These are phyloP conservation scores for Salix udensis DNA, from an alignment of 345 rosid genomes.

Conservation along the genomic window DNA sequence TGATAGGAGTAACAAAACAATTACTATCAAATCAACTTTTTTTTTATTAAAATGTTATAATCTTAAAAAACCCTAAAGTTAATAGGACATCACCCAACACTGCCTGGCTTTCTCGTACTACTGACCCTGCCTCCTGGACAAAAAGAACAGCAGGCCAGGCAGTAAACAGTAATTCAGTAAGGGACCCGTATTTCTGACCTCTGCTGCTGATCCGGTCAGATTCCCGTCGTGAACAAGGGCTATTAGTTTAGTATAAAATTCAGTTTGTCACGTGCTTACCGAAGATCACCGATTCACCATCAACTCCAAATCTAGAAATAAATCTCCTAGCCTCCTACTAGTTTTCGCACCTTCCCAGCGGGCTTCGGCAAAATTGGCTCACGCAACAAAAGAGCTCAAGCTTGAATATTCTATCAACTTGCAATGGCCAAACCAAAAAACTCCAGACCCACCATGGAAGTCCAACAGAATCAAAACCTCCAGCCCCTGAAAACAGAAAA, in stretches of 20 bases:
- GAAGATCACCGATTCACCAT: background rate
- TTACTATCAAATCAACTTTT: background rate
- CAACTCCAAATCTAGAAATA: slow-evolving; percentile 4
- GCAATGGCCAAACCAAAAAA: slow-evolving; percentile 46
- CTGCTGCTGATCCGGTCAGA: slow-evolving; percentile 18
- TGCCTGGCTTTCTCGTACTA: background rate
- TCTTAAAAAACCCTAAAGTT: no score
- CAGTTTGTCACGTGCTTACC: background rate
- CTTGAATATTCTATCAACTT: background rate
- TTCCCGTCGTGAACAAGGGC: background rate
- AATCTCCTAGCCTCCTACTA: slow-evolving; percentile 1
- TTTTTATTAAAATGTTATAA: no score
- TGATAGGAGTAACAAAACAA: background rate
- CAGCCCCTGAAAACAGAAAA: slow-evolving; percentile 32
- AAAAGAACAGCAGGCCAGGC: background rate
- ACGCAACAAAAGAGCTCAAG: background rate
- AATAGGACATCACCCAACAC: no score
- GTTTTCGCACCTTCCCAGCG: background rate
- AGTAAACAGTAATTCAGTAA: background rate
- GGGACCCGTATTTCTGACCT: slow-evolving; percentile 23
- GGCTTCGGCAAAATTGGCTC: slow-evolving; percentile 4
- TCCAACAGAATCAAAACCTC: slow-evolving; percentile 30
- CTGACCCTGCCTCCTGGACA: background rate
- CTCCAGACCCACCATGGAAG: slow-evolving; percentile 31
- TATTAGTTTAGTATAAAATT: background rate